Evolutionary conservation across 2,329 filamentous ascomycete genomes (phyloP).

Genomic region (Purpureocillium takamizusanense): DNA sequence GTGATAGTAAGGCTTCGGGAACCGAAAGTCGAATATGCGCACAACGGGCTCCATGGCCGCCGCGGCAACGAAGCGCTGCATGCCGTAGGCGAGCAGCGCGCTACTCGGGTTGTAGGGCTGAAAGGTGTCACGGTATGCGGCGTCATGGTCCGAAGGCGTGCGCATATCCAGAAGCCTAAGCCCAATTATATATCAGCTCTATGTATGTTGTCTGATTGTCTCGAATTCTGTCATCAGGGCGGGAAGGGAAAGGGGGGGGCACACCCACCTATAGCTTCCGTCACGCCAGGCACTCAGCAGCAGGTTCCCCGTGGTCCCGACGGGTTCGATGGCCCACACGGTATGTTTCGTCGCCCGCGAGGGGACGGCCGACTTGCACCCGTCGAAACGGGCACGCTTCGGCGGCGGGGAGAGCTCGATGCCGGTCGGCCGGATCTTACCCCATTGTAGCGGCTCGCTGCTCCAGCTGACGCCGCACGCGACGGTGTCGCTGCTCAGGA

Average conservation of each 20-base stretch:
- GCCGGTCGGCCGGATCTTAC: conserved; percentile 36
- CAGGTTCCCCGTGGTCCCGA: conserved; percentile 27
- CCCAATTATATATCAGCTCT: no score
- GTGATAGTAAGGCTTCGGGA: conserved; percentile 37
- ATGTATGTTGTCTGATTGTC: no score
- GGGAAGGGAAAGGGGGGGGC: no score
- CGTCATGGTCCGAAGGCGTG: conserved; percentile 35
- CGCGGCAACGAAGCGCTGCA: conserved; percentile 41
- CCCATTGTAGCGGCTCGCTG: conserved; percentile 33
- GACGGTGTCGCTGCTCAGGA: conserved; percentile 33
- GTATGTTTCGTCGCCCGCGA: conserved; percentile 23
- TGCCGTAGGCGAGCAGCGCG: conserved; percentile 39
- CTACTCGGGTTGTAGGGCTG: conserved; percentile 36
- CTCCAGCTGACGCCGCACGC: conserved; percentile 36
- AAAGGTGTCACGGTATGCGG: conserved; percentile 43
- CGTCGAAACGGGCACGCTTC: conserved; percentile 17
- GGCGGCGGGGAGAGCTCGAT: conserved; percentile 25
- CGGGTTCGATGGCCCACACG: conserved; percentile 36
- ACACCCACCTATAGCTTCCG: conserved; percentile 32
- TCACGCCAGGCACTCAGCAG: conserved; percentile 45
- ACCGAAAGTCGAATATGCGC: conserved; percentile 47
- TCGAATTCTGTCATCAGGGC: no score
- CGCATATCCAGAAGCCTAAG: conserved; percentile 39
- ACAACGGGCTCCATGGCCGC: conserved; percentile 32
- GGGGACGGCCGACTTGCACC: background rate